Evolutionary conservation across 371 early-diverging fungal genomes (phyloP), one percentile per base, ranked within the genome.

Genomic region (Mortierella sp.): DNA sequence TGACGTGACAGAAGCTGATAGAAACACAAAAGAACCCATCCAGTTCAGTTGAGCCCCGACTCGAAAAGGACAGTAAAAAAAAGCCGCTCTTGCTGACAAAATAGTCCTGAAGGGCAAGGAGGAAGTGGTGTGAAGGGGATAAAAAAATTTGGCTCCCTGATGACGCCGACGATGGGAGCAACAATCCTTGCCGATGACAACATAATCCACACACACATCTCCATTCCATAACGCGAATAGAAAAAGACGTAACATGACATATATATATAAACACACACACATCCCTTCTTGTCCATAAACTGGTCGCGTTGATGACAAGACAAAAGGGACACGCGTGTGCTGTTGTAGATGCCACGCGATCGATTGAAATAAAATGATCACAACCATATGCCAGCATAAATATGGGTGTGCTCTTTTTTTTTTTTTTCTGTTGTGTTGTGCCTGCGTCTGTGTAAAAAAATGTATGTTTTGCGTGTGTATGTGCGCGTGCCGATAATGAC

Each of bases 1-100:
- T 63, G 64, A 63, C 64, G 64, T 63, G 64, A 63, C 22, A 63
- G 64, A 63, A 63, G 20, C 32, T 32, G 30, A 63, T 28, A 49
- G 64, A 63, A 63, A 24, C 11, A 54, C 54, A 54, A 54, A 51
- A 51, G 51, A n/a, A 1, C 51, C 5, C 22, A 18, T 12, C 30
- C 4, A 30, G 30, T 30, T 30, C 30, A 51, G 51, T n/a, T n/a
- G n/a, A 51, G 6, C n/a, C 51, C 51, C 51, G 54, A 54, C 54
- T 11, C 9, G 8, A 54, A 26, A 26, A n/a, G 16, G 16, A n/a
- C 8, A 51, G 16, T 12, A 51, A 51, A 51, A 51, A 51, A 5
- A 51, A n/a, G 18, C 47, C 18, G 47, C 47, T 18, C 11, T 14
- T 14, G 47, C 5, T 45, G 43, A 40, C 43, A 40, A 9, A 40